Conservation (phyloP, 306 rosid genomes). For the Begonia fuchsioides region DNA sequence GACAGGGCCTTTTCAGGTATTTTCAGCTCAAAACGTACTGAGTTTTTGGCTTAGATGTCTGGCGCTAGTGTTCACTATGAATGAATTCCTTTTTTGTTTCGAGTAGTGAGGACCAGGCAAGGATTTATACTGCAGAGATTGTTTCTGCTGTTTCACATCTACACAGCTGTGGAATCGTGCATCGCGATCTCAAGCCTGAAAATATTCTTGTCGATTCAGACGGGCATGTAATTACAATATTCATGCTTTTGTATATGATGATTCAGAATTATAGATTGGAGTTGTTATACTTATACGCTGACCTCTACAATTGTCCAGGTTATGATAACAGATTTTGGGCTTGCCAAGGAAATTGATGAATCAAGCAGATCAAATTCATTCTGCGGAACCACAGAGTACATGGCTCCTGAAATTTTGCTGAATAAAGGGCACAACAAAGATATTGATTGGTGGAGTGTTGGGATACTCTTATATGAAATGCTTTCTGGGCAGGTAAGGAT, state of each 20-base stretch:
- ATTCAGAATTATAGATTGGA: slow-evolving; percentile 6
- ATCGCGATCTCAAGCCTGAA: slow-evolving; percentile 94
- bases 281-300: slow-evolving; percentile 3
- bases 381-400: slow-evolving; percentile 88
- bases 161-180: slow-evolving; percentile 64
- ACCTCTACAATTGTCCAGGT: slow-evolving; percentile 28
- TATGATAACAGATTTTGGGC: slow-evolving; percentile 89
- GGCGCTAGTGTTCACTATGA: background rate
- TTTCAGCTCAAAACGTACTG: background rate
- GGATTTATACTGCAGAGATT: slow-evolving; percentile 27
- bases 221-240: slow-evolving; percentile 52
- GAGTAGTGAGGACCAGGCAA: slow-evolving; percentile 92
- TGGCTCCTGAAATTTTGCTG: slow-evolving; percentile 88
- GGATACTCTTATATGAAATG: slow-evolving; percentile 88
- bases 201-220: slow-evolving; percentile 82
- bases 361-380: slow-evolving; percentile 78
- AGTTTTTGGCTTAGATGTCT: no score
- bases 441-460: slow-evolving; percentile 97
- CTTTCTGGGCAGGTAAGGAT: slow-evolving; percentile 70
- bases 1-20: slow-evolving; percentile 90
- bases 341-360: slow-evolving; percentile 82
- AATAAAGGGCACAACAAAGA: slow-evolving; percentile 93
- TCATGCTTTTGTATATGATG: slow-evolving; percentile 11
- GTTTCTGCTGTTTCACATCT: slow-evolving; percentile 65
- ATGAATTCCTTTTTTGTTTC: slow-evolving; percentile 17